These are phyloP conservation scores for Cladophialophora yegresii DNA, from an alignment of 2,329 filamentous ascomycete species.

Conservation along the genomic window DNA sequence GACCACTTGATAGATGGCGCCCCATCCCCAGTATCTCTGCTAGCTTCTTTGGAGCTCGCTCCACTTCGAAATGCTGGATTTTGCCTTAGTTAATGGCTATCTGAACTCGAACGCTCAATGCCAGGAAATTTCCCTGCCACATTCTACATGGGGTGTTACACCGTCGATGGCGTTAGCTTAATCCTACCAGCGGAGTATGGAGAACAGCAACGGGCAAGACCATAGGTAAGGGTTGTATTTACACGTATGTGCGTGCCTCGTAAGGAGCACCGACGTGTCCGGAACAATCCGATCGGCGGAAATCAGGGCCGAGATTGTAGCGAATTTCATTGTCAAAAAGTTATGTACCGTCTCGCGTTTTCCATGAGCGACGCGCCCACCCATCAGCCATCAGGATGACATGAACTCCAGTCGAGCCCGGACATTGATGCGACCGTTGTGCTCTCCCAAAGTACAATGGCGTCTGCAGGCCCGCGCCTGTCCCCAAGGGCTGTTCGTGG, in stretches of 20 bases:
- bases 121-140: neutral
- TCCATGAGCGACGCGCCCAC: neutral
- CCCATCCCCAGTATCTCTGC: neutral
- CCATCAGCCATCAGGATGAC: neutral
- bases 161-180: neutral
- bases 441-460: neutral
- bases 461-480: neutral
- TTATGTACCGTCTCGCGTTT: neutral
- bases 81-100: neutral
- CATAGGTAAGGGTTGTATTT: neutral
- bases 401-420: neutral
- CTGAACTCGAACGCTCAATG: neutral
- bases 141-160: neutral
- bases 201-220: neutral
- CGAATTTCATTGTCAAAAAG: neutral
- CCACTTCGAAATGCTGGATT: neutral
- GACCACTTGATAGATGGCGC: neutral
- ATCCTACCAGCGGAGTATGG: no score
- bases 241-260: neutral
- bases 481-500: neutral
- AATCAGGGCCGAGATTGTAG: neutral
- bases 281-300: neutral
- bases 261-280: neutral
- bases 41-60: neutral
- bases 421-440: neutral